Base-by-base conservation (phyloP, 495 filamentous ascomycete genomes). In the Penicillium ucsense region DNA sequence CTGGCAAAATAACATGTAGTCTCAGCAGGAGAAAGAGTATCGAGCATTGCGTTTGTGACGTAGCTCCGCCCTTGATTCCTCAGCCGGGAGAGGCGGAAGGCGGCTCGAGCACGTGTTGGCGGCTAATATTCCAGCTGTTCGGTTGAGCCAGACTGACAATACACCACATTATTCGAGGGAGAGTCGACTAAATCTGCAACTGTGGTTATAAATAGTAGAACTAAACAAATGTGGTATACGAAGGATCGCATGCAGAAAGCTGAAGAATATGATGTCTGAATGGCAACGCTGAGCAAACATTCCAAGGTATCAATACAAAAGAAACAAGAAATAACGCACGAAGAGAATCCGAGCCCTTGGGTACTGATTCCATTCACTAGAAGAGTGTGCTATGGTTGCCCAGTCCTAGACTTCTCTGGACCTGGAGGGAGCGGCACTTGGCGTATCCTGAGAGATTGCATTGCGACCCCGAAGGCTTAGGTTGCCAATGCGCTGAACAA, bases 401-500 rank as follows among this genome's bases (percentile, higher is more conserved):
- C 45, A 34, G 39, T 11, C 27, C 31, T 57, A 73, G 42, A 72
- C 64, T 46, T 72, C 70, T 12, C 68, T 59, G 34, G 69, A 53
- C 20, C 63, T 69, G 31, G 70, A 58, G 31, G 66, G 50, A 32
- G 61, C 56, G 35, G 45, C 53, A 43, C 45, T 56, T 20, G 61
- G 52, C 8, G 63, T 46, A 9, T 67, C 68, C 46, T 66, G 67
- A 6, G 50, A 58, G 8, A 46, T 58, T 3, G 63, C 61, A 47
- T 59, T 68, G 8, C 63, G 64, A 10, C 72, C 66, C 27, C 77
- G 62, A 8, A 83, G 63, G 46, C 73, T 87, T 45, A 96, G 77
- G 47, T 80, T 83, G 3, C 91, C 89, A 49, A 98, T 86, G 39
- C 91, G 73, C 52, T 84, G 83, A 39, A 95, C 91, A 35, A 98